Conservation (phyloP, 768 basidiomycete species). For the Pluteus cervinus region DNA sequence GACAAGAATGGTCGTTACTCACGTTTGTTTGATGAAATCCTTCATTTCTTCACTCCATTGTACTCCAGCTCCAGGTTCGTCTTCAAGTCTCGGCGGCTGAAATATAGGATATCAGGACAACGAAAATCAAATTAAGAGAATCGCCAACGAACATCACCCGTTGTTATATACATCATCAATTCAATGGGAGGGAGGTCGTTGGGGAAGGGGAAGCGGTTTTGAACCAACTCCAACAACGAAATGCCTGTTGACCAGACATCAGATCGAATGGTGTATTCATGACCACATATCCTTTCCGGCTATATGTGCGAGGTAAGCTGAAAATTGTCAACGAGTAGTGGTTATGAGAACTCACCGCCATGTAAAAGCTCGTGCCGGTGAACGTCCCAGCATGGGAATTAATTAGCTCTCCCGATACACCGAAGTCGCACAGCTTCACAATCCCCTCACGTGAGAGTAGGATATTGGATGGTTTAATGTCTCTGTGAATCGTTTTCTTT, state of each 20-base stretch:
- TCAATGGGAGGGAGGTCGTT: slow-evolving; percentile 91
- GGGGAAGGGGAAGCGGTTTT: slow-evolving; percentile 94
- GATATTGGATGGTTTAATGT: slow-evolving; percentile 93
- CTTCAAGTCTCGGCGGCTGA: slow-evolving; percentile 81
- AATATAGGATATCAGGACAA: neutral
- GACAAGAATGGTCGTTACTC: slow-evolving; percentile 21
- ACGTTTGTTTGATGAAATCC: slow-evolving; percentile 86
- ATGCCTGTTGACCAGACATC: slow-evolving; percentile 99
- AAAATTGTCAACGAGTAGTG: slow-evolving; percentile 3
- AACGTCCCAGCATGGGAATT: slow-evolving; percentile 91
- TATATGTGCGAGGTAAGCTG: slow-evolving; percentile 21
- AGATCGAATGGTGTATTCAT: slow-evolving; percentile 88
- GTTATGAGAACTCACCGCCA: slow-evolving; percentile 71
- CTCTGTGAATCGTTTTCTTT: slow-evolving; percentile 89
- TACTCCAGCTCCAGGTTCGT: slow-evolving; percentile 56
- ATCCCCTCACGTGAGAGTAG: slow-evolving; percentile 84
- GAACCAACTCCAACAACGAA: slow-evolving; percentile 87
- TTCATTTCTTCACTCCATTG: slow-evolving; percentile 85
- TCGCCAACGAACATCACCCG: slow-evolving; percentile 53
- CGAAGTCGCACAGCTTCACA: slow-evolving; percentile 93
- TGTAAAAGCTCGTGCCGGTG: slow-evolving; percentile 96
- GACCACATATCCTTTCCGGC: slow-evolving; percentile 93
- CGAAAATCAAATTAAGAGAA: slow-evolving; percentile 8
- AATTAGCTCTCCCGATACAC: slow-evolving; percentile 94
- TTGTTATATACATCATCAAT: slow-evolving; percentile 84